Evolutionary conservation across 202 grass and related monocot species (phyloP), one percentile per base, ranked within the genome.

Genomic region (Cymbopogon flexuosus): DNA sequence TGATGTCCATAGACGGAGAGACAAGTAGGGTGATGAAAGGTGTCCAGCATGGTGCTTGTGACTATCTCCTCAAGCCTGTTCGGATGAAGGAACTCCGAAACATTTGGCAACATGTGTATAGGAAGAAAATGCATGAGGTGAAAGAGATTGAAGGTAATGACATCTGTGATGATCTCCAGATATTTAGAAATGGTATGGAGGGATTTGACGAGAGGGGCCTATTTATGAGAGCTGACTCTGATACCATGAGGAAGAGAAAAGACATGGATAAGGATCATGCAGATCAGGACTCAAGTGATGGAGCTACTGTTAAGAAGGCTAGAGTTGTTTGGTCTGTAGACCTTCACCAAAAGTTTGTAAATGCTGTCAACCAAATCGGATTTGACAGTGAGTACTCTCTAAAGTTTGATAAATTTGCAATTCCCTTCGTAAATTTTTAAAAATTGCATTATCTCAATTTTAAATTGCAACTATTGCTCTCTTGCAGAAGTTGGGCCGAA

Each of bases 1-100:
- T 99, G 92, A 95, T 98, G 96, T 98, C 96, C 49, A 95, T 98
- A 33, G 96, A 98, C 30, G 96, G 96, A n/a, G 90, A 98, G 52
- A 98, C 92, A 75, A 98, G 90, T 87, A 92, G 96, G 75, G 96
- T 98, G 39, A 98, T 98, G 96, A 98, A 98, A 91, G 96, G 96
- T 74, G 96, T 98, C 8, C 96, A 95, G 42, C 96, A 98, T 72
- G 96, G 96, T 84, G 96, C 96, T 29, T 98, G 96, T 8, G 96
- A 98, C 36, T 98, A 98, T 77, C 92, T 98, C 65, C 90, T 98
- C 68, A 98, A 98, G 84, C 96, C 96, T 12, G 96, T 98, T 65
- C 81, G 96, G 41, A 98, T 98, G 96, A 98, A 98, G 84, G 96
- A 98, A 77, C 92, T 98, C 30, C 85, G 88, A 22, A 98, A 98